phyloP scores from a whole-genome alignment of 768 basidiomycete genomes.

The Serpula lacrymans region DNA sequence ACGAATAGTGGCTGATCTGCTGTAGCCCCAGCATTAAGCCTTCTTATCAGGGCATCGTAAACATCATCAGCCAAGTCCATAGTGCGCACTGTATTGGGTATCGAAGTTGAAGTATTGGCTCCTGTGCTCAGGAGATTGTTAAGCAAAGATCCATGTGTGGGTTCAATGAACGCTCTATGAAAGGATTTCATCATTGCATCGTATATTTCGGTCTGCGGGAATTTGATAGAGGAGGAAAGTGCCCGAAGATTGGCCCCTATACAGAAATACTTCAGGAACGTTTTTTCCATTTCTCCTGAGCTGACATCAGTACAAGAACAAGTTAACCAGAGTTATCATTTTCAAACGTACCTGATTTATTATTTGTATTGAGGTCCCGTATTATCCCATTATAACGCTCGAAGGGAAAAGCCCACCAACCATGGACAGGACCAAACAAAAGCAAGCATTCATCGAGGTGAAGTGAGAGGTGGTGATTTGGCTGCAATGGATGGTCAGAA shows the following conservation, averaged over 20 bases:
- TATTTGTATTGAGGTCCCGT: slow-evolving; percentile 26
- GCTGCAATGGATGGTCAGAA: not conserved
- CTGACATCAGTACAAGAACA: not conserved
- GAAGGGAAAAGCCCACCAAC: slow-evolving; percentile 24
- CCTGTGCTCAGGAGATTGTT: no score
- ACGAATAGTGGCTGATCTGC: no score
- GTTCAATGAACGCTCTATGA: not conserved
- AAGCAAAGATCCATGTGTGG: no score
- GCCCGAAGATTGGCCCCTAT: not conserved
- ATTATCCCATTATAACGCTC: slow-evolving; percentile 30
- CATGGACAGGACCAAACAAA: slow-evolving; percentile 24
- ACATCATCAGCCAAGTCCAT: no score
- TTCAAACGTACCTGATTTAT: slow-evolving; percentile 26
- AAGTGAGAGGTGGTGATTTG: not conserved
- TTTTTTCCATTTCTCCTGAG: not conserved
- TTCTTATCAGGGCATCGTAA: no score
- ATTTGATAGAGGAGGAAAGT: not conserved
- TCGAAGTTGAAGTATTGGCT: no score
- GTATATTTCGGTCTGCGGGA: not conserved
- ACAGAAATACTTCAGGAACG: not conserved
- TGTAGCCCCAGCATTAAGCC: no score
- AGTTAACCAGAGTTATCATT: not conserved
- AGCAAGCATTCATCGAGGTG: not conserved
- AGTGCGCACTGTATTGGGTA: no score
- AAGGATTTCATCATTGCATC: not conserved